Evolutionary conservation across 1,284 basidiomycete genomes (phyloP).

Genomic region (Tilletia caries): DNA sequence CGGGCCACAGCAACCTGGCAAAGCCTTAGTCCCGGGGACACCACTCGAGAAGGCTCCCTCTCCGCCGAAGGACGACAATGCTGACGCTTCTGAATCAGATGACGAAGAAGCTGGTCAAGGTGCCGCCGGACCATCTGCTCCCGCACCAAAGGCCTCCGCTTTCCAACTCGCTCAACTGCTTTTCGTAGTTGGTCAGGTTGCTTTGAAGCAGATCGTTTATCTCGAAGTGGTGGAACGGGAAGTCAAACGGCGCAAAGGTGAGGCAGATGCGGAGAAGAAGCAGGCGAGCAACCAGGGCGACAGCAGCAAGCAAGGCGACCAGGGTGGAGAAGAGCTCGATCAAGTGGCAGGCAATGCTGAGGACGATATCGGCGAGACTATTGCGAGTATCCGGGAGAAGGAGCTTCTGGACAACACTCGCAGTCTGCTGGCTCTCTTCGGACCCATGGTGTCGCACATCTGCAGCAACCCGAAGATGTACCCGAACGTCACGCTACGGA

Average conservation of each 20-base stretch:
- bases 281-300: slow-evolving; percentile 53
- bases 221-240: slow-evolving; percentile 95
- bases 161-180: slow-evolving; percentile 86
- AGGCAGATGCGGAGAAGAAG: slow-evolving; percentile 60
- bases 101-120: not conserved
- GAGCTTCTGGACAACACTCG: slow-evolving; percentile 81
- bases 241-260: slow-evolving; percentile 92
- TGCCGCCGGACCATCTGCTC: not conserved
- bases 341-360: slow-evolving; percentile 96
- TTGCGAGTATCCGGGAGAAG: slow-evolving; percentile 75
- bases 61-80: not conserved
- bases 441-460: slow-evolving; percentile 83
- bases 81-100: not conserved
- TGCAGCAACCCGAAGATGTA: slow-evolving; percentile 64
- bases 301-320: slow-evolving; percentile 53
- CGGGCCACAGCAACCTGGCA: slow-evolving; percentile 32
- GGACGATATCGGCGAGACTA: slow-evolving; percentile 92
- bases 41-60: not conserved
- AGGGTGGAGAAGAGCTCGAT: slow-evolving; percentile 66
- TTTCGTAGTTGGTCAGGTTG: slow-evolving; percentile 91
- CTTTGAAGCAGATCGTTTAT: slow-evolving; percentile 95
- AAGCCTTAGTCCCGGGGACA: slow-evolving; percentile 19
- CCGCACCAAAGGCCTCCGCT: slow-evolving; percentile 52
- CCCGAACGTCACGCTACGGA: slow-evolving; percentile 74
- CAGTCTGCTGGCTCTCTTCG: slow-evolving; percentile 81